These are phyloP conservation scores for Phytophthora sansomeana DNA, from an alignment of 352 stramenopile genomes.

Conservation along the genomic window DNA sequence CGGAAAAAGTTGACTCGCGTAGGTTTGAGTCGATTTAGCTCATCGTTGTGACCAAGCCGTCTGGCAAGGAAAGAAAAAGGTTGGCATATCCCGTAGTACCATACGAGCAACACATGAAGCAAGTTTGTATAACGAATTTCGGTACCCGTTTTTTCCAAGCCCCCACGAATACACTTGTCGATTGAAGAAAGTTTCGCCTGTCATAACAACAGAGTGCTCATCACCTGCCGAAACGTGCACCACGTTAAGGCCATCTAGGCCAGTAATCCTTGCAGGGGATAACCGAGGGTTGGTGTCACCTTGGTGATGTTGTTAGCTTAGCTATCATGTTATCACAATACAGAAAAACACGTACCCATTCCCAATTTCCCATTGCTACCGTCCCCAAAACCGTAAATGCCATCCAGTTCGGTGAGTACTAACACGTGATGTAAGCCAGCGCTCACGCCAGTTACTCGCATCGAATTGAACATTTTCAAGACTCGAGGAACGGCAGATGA, in stretches of 20 bases:
- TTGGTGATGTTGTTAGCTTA: constrained; percentile 25
- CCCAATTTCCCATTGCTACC: constrained; percentile 72
- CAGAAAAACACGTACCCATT: constrained; percentile 42
- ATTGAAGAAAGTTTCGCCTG: constrained; percentile 71
- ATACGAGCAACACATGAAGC: background rate
- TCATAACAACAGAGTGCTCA: constrained; percentile 72
- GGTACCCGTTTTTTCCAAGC: constrained; percentile 68
- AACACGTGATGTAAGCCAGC: constrained; percentile 71
- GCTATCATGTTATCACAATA: background rate
- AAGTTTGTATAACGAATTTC: background rate
- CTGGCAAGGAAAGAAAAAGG: constrained; percentile 29
- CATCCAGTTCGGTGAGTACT: constrained; percentile 72
- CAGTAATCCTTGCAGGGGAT: constrained; percentile 49
- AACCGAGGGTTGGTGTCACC: constrained; percentile 50
- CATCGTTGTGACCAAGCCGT: constrained; percentile 73
- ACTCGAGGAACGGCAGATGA: constrained; percentile 51
- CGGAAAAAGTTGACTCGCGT: constrained; percentile 78
- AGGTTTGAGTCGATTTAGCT: constrained; percentile 57
- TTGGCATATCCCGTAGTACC: background rate
- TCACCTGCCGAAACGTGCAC: constrained; percentile 68
- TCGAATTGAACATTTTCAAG: constrained; percentile 65
- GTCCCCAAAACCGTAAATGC: constrained; percentile 77
- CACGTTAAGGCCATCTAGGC: constrained; percentile 63
- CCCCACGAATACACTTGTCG: constrained; percentile 88
- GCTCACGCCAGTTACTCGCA: constrained; percentile 59